phyloP scores from a whole-genome alignment of 352 stramenopile genomes.

The Phytophthora macrochlamydospora region DNA sequence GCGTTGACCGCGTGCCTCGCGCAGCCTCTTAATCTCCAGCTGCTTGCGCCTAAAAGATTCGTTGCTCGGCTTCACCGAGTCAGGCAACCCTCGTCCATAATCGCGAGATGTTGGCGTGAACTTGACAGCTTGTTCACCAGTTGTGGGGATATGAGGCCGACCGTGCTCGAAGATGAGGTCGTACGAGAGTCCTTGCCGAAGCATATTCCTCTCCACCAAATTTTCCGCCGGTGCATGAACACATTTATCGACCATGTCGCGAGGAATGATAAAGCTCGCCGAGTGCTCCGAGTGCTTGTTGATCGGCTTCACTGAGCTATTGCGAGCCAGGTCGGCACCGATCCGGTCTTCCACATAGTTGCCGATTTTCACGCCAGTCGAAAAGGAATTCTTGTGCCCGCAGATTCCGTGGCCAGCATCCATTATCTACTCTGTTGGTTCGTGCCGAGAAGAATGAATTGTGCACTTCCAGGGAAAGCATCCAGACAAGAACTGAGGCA shows the following conservation, averaged over 20 bases:
- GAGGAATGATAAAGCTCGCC: conserved; percentile 61
- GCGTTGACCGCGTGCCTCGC: conserved; percentile 43
- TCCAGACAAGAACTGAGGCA: conserved; percentile 12
- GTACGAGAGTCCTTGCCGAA: conserved; percentile 67
- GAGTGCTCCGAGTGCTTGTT: conserved; percentile 52
- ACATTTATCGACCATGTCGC: conserved; percentile 62
- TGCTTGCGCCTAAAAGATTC: conserved; percentile 39
- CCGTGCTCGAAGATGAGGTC: conserved; percentile 80
- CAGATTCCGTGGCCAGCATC: conserved; percentile 72
- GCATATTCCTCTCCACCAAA: conserved; percentile 48
- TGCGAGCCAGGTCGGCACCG: conserved; percentile 50
- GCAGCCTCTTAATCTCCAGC: conserved; percentile 46
- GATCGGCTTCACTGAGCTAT: conserved; percentile 43
- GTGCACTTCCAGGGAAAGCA: background rate
- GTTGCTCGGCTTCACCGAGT: conserved; percentile 35
- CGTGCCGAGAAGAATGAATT: conserved; percentile 3
- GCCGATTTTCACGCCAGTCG: conserved; percentile 71
- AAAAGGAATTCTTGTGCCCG: conserved; percentile 87
- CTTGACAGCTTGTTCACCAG: conserved; percentile 48
- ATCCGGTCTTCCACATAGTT: conserved; percentile 88
- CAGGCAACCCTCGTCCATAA: conserved; percentile 43
- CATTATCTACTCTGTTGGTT: conserved; percentile 25
- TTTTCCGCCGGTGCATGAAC: conserved; percentile 54
- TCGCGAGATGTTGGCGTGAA: conserved; percentile 66
- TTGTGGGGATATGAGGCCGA: conserved; percentile 42